phyloP scores from a whole-genome alignment of 1,284 basidiomycete genomes.

The Chalciporus piperatoides region DNA sequence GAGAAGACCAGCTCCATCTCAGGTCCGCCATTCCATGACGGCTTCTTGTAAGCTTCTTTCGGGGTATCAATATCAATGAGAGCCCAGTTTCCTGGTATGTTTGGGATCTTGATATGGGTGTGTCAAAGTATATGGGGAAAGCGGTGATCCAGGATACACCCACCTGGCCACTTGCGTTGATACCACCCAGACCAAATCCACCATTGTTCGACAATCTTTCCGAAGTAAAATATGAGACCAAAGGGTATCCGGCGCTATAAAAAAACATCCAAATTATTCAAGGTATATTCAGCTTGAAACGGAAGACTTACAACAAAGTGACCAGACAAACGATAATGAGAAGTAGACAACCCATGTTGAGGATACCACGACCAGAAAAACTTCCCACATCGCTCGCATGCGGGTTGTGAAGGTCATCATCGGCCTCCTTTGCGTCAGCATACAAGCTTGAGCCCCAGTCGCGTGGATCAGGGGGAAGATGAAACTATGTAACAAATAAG shows the following conservation, averaged over 20 bases:
- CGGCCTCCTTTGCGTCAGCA: conserved; percentile 45
- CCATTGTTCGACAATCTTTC: conserved; percentile 34
- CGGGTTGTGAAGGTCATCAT: conserved; percentile 58
- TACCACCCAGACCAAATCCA: conserved; percentile 70
- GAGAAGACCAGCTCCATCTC: conserved; percentile 62
- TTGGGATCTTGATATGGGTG: conserved; percentile 39
- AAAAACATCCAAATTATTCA: background rate
- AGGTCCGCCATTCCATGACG: conserved; percentile 48
- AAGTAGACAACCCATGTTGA: conserved; percentile 63
- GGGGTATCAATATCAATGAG: conserved; percentile 71
- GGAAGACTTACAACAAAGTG: conserved; percentile 46
- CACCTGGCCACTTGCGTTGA: conserved; percentile 69
- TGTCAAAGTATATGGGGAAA: conserved; percentile 29
- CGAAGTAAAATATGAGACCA: conserved; percentile 48
- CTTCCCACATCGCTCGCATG: conserved; percentile 29
- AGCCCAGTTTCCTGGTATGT: conserved; percentile 50
- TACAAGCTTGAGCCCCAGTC: conserved; percentile 51
- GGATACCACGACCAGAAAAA: conserved; percentile 45
- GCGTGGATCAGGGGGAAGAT: conserved; percentile 49
- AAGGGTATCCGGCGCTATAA: conserved; percentile 50
- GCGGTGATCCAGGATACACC: conserved; percentile 1
- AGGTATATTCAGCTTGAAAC: conserved; percentile 6
- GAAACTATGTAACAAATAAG: conserved; percentile 37
- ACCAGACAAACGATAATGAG: conserved; percentile 48
- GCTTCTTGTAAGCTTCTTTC: conserved; percentile 44